These are phyloP conservation scores for Urostyla sp. DNA, from an alignment of 73 alveolate genomes.

Conservation along the genomic window DNA sequence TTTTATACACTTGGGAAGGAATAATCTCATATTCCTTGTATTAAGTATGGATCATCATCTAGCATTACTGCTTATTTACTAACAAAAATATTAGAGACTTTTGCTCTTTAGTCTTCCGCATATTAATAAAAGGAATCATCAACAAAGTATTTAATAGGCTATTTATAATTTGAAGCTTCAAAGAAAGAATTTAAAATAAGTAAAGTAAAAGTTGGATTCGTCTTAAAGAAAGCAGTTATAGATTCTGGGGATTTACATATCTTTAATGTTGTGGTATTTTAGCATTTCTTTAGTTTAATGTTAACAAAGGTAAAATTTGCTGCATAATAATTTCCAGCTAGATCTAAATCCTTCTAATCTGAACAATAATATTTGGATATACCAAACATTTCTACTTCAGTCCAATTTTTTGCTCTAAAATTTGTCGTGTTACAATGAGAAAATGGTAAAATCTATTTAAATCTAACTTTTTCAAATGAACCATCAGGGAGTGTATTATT, in stretches of 20 bases:
- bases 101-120: neutral
- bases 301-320: conserved; percentile 3
- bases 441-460: neutral
- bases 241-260: neutral
- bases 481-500: neutral
- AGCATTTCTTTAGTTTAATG: conserved; percentile 40
- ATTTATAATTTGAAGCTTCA: neutral
- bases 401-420: neutral
- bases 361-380: neutral
- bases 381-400: neutral
- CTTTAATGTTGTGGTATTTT: neutral
- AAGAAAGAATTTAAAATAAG: conserved; percentile 13
- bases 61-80: neutral
- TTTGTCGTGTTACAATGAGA: neutral
- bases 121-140: conserved; percentile 37
- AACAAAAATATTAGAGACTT: conserved; percentile 11
- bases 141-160: conserved; percentile 4
- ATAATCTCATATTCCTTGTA: neutral
- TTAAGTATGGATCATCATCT: conserved; percentile 16
- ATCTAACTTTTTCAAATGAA: neutral
- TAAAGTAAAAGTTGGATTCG: neutral
- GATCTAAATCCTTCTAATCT: neutral
- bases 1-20: conserved; percentile 3
- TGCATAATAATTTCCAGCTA: conserved; percentile 18
- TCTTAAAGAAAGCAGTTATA: conserved; percentile 2